Evolutionary conservation across 2,329 filamentous ascomycete species (phyloP).

Genomic region (Penicillium sp.): DNA sequence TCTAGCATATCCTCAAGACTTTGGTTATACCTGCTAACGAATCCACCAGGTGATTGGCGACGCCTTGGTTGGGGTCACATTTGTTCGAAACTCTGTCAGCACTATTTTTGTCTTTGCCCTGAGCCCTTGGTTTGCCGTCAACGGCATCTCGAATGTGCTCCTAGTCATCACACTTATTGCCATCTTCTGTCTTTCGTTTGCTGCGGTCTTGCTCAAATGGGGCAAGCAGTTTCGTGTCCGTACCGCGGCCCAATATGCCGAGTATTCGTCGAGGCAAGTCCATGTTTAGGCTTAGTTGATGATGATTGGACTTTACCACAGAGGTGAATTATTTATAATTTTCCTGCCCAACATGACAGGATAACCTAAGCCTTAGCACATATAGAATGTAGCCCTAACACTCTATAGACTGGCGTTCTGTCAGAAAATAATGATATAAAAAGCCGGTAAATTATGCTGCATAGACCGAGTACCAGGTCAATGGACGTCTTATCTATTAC

Average conservation of each 20-base stretch:
- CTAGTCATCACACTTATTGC: neutral
- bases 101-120: neutral
- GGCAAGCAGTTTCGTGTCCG: neutral
- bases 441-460: too few relatives aligned
- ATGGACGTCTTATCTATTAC: too few relatives aligned
- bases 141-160: neutral
- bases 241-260: neutral
- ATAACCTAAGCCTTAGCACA: too few relatives aligned
- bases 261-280: neutral
- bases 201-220: neutral
- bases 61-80: neutral
- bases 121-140: neutral
- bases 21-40: neutral
- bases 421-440: too few relatives aligned
- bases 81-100: neutral
- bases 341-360: too few relatives aligned
- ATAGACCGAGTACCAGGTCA: too few relatives aligned
- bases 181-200: neutral
- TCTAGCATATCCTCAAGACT: neutral
- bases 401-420: too few relatives aligned
- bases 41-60: neutral
- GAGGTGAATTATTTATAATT: neutral
- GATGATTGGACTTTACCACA: neutral
- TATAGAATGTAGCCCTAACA: too few relatives aligned
- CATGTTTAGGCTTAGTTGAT: neutral